These are phyloP conservation scores for Recurvomyces mirabilis DNA, from an alignment of 495 filamentous ascomycete species.

Conservation along the genomic window DNA sequence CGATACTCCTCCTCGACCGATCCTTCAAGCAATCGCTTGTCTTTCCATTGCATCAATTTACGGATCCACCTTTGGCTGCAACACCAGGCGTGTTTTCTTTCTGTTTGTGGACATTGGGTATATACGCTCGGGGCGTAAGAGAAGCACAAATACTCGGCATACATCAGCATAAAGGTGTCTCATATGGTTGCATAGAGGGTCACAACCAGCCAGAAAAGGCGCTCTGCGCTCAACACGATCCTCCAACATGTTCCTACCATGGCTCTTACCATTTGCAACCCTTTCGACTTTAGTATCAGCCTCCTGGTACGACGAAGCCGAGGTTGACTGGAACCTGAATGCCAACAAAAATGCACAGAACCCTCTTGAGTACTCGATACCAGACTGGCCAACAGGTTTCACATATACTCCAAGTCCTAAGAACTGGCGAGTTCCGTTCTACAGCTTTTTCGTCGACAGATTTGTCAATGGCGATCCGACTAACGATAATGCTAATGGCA, in stretches of 20 bases:
- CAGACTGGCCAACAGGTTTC: constrained; percentile 41
- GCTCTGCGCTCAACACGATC: background rate
- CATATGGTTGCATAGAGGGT: background rate
- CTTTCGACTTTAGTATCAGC: constrained; percentile 3
- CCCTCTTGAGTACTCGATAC: constrained; percentile 51
- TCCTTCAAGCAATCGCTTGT: background rate
- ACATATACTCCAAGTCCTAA: constrained; percentile 46
- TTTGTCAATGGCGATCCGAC: constrained; percentile 62
- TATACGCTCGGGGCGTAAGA: background rate
- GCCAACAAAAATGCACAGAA: constrained; percentile 34
- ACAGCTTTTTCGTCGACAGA: constrained; percentile 58
- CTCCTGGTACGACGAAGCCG: constrained; percentile 12
- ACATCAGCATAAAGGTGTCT: background rate
- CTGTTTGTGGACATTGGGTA: background rate
- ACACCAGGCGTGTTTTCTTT: background rate
- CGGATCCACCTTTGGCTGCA: background rate
- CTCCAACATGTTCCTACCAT: constrained; percentile 1
- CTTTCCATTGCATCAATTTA: no score
- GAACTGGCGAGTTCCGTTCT: constrained; percentile 64
- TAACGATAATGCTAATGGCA: constrained; percentile 62
- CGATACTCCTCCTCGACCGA: background rate
- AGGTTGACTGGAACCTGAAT: constrained; percentile 14
- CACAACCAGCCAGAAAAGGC: no score
- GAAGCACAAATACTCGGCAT: background rate
- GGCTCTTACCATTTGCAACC: background rate